Base-by-base conservation (phyloP, 352 stramenopile genomes). In the Phytophthora capsici region DNA sequence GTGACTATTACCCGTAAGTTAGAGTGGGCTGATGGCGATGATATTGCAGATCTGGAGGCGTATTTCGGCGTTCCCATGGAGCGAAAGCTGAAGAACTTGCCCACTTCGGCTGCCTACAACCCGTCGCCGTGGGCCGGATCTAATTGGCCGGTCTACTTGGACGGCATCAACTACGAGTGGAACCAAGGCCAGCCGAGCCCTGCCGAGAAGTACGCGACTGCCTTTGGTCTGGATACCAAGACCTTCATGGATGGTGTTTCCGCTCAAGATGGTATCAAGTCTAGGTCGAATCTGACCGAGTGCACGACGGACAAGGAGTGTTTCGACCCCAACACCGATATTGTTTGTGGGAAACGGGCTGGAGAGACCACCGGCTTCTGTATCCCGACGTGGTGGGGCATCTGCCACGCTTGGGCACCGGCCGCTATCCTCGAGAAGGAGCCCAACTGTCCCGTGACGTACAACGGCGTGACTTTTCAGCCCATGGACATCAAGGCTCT, bases 141-240 rank as follows among this genome's bases (percentile, higher is more conserved):
- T 19, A 84, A 89, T 71, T 89, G 77, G 75, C 75, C 77, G 6
- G 56, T 66, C 30, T 89, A 84, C 71, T 57, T 72, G 37, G 80
- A 89, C 66, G 64, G 80, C 53, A 86, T 85, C 65, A 88, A 88
- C 72, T 50, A 62, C 38, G 37, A 60, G 10, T 80, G 76, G 75
- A 62, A 26, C 4, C 13, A 57, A 4, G 50, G 50, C 2, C 20
- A 74, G 20, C 37, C 56, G 2, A 84, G 75, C 26, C 50, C 75
- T 16, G 57, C 71, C 2, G 58, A 69, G 48, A 84, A 84, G 62
- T 84, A 82, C 43, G 75, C 75, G 0, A 73, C 17, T 0, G 75
- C 73, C 0, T 84, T 78, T 38, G 62, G 56, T 2, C 57, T 78
- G 10, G 41, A 84, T 25, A 46, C 63, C 9, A 65, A 54, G 19